Evolutionary conservation across 1,139 yeast species (phyloP).

Genomic region (Taiozyma sp.): DNA sequence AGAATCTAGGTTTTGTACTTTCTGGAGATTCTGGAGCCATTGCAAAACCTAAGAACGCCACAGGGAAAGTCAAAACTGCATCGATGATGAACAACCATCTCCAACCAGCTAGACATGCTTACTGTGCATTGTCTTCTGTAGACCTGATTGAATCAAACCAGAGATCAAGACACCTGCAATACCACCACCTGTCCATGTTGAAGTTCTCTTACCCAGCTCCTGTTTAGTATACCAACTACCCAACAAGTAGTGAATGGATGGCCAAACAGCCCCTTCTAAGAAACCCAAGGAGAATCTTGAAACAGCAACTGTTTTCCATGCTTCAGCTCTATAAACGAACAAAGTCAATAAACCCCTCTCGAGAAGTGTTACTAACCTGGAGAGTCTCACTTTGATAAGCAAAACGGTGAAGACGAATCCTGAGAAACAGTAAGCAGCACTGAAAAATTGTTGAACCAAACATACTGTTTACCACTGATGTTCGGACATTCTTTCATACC

Average conservation of each 20-base stretch:
- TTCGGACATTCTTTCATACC: slow-evolving; percentile 50
- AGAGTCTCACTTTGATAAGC: slow-evolving; percentile 23
- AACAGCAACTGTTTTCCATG: slow-evolving; percentile 12
- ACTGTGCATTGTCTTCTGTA: slow-evolving; percentile 40
- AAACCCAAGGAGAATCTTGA: slow-evolving; percentile 51
- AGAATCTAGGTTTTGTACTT: slow-evolving; percentile 27
- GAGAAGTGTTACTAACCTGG: slow-evolving; percentile 22
- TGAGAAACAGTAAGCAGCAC: not conserved
- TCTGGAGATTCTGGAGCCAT: slow-evolving; percentile 49
- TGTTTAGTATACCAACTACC: slow-evolving; percentile 44
- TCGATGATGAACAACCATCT: slow-evolving; percentile 69
- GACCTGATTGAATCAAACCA: slow-evolving; percentile 56
- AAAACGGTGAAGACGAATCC: not conserved
- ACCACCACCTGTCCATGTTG: slow-evolving; percentile 53
- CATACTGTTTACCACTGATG: slow-evolving; percentile 40
- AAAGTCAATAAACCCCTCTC: slow-evolving; percentile 44
- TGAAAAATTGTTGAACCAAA: slow-evolving; percentile 22
- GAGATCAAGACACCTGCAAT: slow-evolving; percentile 52
- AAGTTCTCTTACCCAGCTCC: slow-evolving; percentile 27
- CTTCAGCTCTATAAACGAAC: slow-evolving; percentile 35
- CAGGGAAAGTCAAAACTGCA: slow-evolving; percentile 47
- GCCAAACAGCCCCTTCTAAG: slow-evolving; percentile 53
- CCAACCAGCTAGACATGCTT: slow-evolving; percentile 54
- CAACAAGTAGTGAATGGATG: slow-evolving; percentile 51
- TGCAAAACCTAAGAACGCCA: slow-evolving; percentile 39